Percentiles rank a stretch among this genome's conserved stretches.
Conservation (phyloP, 352 stramenopile species). For the Pythium diclinum region DNA sequence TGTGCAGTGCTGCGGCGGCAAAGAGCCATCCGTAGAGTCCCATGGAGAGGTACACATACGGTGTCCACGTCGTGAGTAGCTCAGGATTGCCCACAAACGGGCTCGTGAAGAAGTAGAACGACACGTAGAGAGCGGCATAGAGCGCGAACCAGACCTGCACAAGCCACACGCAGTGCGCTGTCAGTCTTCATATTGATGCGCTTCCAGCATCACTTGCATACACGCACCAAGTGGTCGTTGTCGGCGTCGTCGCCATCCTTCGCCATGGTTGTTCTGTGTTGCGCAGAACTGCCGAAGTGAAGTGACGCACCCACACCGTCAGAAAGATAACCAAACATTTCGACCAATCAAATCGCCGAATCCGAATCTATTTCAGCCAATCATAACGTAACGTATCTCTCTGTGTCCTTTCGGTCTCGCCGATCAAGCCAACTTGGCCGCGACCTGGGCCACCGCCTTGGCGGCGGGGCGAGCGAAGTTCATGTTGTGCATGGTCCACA, state of each 20-base stretch:
- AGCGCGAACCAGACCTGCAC: constrained; percentile 78
- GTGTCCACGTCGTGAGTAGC: constrained; percentile 81
- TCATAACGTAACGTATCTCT: constrained; percentile 8
- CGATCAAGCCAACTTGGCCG: constrained; percentile 21
- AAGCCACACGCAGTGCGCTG: not conserved
- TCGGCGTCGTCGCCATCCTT: constrained; percentile 10
- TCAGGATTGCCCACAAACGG: constrained; percentile 84
- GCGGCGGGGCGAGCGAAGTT: constrained; percentile 72
- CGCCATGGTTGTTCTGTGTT: constrained; percentile 9
- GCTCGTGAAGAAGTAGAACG: constrained; percentile 89
- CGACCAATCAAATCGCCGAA: not conserved
- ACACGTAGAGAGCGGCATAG: constrained; percentile 75
- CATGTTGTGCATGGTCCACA: constrained; percentile 91
- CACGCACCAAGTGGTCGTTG: constrained; percentile 27
- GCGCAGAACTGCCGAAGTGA: constrained; percentile 9
- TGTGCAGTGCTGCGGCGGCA: constrained; percentile 69
- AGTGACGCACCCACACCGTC: not conserved
- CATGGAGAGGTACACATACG: constrained; percentile 88
- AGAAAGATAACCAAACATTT: constrained; percentile 1
- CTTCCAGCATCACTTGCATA: not conserved
- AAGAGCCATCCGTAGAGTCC: constrained; percentile 83
- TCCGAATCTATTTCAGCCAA: constrained; percentile 22
- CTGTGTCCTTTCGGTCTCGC: not conserved
- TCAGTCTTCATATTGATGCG: not conserved
- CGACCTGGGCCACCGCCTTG: constrained; percentile 39